phyloP scores from a whole-genome alignment of 1,284 basidiomycete species.

The Melanopsichium pennsylvanicum region DNA sequence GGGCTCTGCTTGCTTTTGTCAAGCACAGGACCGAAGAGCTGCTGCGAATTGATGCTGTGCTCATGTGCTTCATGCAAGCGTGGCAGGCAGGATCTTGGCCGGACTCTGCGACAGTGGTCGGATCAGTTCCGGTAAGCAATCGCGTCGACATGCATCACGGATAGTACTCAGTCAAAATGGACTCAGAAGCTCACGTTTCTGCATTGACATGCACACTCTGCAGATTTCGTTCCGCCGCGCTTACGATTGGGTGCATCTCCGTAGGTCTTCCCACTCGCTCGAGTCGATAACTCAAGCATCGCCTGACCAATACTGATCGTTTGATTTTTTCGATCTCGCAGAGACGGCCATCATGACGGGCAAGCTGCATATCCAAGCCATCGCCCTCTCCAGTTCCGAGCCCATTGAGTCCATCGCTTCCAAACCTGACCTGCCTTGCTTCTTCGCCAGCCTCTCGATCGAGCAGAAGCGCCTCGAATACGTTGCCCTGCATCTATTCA shows the following conservation, averaged over 20 bases:
- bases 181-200: not conserved
- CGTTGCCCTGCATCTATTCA: conserved; percentile 15
- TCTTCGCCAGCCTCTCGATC: conserved; percentile 10
- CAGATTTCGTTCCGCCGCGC: conserved; percentile 24
- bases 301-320: not conserved
- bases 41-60: conserved; percentile 9
- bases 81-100: conserved; percentile 7
- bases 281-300: too few species aligned
- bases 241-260: conserved; percentile 18
- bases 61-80: conserved; percentile 21
- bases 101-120: not conserved
- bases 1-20: conserved; percentile 25
- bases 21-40: conserved; percentile 25
- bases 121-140: conserved; percentile 18
- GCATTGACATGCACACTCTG: too few species aligned
- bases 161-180: too few species aligned
- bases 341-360: conserved; percentile 28
- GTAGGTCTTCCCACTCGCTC: conserved; percentile 2
- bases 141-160: not conserved
- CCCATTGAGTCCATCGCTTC: conserved; percentile 5
- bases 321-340: not conserved
- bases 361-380: conserved; percentile 4
- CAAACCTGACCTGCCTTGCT: conserved; percentile 2
- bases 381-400: conserved; percentile 2
- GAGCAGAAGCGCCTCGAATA: conserved; percentile 35